Conservation (phyloP, 1,139 yeast species). For the Hansenula lynferdii region DNA sequence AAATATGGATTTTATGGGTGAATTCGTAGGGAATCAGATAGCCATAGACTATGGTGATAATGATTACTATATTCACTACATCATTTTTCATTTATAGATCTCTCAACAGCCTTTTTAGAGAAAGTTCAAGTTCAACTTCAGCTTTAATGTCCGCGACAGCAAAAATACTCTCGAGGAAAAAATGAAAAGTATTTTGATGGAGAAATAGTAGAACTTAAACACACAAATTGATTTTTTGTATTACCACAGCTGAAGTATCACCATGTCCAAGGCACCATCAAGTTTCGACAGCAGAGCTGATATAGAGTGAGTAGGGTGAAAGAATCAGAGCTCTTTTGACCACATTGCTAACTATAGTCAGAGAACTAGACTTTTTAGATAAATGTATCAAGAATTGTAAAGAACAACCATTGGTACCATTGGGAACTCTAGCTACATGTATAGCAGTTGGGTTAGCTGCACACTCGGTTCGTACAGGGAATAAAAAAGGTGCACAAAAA, state of each 20-base stretch:
- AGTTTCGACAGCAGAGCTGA: slow-evolving; percentile 27
- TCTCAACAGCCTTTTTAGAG: no score
- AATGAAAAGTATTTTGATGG: no score
- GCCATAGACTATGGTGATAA: no score
- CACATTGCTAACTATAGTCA: slow-evolving; percentile 3
- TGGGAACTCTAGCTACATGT: slow-evolving; percentile 74
- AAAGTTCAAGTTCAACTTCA: no score
- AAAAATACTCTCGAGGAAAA: no score
- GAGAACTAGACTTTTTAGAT: slow-evolving; percentile 26
- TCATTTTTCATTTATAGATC: no score
- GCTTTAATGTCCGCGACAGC: no score
- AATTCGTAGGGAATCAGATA: no score
- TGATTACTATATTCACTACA: no score
- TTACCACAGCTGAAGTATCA: not conserved
- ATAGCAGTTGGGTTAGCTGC: slow-evolving; percentile 82
- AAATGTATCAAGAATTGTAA: slow-evolving; percentile 40
- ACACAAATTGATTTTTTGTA: no score
- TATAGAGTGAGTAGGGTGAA: slow-evolving; percentile 21
- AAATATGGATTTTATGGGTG: no score
- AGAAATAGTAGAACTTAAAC: no score
- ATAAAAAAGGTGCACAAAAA: slow-evolving; percentile 69
- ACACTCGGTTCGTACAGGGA: slow-evolving; percentile 66
- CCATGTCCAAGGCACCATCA: slow-evolving; percentile 30
- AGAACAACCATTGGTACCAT: slow-evolving; percentile 77
- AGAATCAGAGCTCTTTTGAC: slow-evolving; percentile 3